Evolutionary conservation across 345 rosid genomes (phyloP).

Genomic region (Populus deltoides): DNA sequence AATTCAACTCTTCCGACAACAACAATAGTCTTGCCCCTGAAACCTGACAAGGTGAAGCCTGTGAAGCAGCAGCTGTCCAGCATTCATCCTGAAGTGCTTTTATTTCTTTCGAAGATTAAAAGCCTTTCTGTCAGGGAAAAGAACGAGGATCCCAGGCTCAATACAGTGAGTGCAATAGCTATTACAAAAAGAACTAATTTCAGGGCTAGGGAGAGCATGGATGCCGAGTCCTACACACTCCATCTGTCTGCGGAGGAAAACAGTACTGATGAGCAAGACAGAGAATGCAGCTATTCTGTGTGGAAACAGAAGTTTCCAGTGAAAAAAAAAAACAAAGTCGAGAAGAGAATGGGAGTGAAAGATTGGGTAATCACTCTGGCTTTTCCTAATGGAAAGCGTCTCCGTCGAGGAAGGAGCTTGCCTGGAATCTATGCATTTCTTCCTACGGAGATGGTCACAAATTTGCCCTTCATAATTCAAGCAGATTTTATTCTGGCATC

Average conservation of each 20-base stretch:
- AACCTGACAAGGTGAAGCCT: conserved; percentile 53
- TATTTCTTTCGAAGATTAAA: conserved; percentile 63
- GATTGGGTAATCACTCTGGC: conserved; percentile 68
- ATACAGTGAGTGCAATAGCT: conserved; percentile 44
- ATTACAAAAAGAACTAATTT: conserved; percentile 50
- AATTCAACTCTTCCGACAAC: conserved; percentile 51
- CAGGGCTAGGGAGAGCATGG: conserved; percentile 53
- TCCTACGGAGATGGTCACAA: conserved; percentile 71
- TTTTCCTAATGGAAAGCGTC: conserved; percentile 57
- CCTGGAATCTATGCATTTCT: conserved; percentile 77
- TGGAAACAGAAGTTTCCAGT: conserved; percentile 74
- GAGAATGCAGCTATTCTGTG: conserved; percentile 51
- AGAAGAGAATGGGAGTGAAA: conserved; percentile 59
- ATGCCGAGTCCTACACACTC: conserved; percentile 65
- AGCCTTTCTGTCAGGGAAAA: conserved; percentile 56
- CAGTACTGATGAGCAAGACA: conserved; percentile 5
- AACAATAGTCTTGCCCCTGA: conserved; percentile 55
- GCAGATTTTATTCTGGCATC: conserved; percentile 65
- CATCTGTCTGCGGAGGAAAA: conserved; percentile 44
- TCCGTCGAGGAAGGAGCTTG: conserved; percentile 35
- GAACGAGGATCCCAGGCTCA: conserved; percentile 34
- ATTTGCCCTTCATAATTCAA: conserved; percentile 65
- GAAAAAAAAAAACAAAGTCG: conserved; percentile 43
- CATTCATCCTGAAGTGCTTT: conserved; percentile 64
- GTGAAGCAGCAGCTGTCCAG: conserved; percentile 64